These are phyloP conservation scores for Kurtzmaniella quercitrusa DNA, from an alignment of 1,139 yeast species.

Conservation along the genomic window DNA sequence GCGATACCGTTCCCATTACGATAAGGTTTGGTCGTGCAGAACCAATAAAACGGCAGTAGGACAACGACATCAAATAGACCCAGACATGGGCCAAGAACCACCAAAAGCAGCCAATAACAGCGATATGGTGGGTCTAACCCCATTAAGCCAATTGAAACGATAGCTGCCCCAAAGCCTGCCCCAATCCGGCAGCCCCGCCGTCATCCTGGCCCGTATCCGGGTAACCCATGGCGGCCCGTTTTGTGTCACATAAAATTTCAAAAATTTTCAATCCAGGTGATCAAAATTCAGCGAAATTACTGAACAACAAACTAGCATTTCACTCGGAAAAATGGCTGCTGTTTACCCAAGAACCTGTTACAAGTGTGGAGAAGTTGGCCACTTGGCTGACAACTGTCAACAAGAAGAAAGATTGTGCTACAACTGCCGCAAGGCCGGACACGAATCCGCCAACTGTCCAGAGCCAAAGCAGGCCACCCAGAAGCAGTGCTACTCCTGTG, in stretches of 20 bases:
- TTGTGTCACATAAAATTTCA: constrained; percentile 1
- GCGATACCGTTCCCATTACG: not conserved
- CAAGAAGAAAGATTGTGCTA: constrained; percentile 83
- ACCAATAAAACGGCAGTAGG: not conserved
- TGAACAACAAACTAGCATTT: not conserved
- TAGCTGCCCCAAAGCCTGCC: too few relatives aligned
- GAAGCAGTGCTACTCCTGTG: constrained; percentile 90
- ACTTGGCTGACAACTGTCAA: constrained; percentile 82
- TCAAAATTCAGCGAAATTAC: not conserved
- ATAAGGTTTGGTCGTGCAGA: not conserved
- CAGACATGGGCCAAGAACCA: too few relatives aligned
- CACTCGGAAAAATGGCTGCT: constrained; percentile 43
- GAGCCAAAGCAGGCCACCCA: constrained; percentile 78
- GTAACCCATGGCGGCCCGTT: not conserved
- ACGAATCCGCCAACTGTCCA: constrained; percentile 83
- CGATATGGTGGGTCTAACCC: too few relatives aligned
- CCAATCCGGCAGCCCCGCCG: not conserved
- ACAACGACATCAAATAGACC: too few relatives aligned
- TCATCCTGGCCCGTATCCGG: not conserved
- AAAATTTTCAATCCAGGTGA: constrained; percentile 1
- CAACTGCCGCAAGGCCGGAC: constrained; percentile 91
- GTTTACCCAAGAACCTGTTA: constrained; percentile 81
- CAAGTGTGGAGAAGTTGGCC: constrained; percentile 92
- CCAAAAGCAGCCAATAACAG: too few relatives aligned
- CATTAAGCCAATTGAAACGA: too few relatives aligned